Base-by-base conservation (phyloP, 352 stramenopile species). In the Phytophthora macrochlamydospora region DNA sequence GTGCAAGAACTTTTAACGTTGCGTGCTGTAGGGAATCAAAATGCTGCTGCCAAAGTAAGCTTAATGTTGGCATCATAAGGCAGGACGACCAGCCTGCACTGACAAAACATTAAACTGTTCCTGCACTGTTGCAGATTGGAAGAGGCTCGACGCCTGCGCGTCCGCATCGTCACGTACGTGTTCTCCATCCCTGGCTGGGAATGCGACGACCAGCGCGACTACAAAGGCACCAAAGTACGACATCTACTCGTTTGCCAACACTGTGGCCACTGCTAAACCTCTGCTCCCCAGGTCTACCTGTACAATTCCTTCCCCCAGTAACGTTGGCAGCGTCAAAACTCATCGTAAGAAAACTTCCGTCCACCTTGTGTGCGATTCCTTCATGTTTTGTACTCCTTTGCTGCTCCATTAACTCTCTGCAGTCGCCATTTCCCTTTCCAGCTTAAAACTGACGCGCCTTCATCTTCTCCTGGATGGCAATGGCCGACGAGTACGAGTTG, bases 401-500 rank as follows among this genome's bases (percentile, higher is more conserved):
- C 30, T 24, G 56, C 45, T 53, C 37, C 33, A 48, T 6, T 7
- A 55, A 59, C 43, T 28, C 50, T 48, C 32, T 28, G 9, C 31
- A 56, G 4, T 29, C 54, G 14, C 24, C 7, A n/a, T 9, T n/a
- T 28, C 43, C 29, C 32, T 33, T n/a, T 59, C n/a, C 35, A 60
- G 32, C 59, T 90, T 90, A 95, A 65, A 95, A 91, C 56, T 76
- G 81, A 60, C 87, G 87, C 54, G 78, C 76, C 73, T 92, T 92
- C 49, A 95, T 86, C 55, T 82, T 46, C 60, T 95, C 84, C 53
- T 89, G 78, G 63, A 95, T 81, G 37, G 85, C 87, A 64, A 95
- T 95, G 11, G 83, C 84, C 62, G 87, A 88, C 66, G 83, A 76
- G 80, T 93, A 93, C 76, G 87, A 95, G 76, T 95, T 95, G 67